Percentiles rank a stretch among this genome's conserved stretches.
phyloP scores from a whole-genome alignment of 257 asterid species.

The Scutellaria minor region DNA sequence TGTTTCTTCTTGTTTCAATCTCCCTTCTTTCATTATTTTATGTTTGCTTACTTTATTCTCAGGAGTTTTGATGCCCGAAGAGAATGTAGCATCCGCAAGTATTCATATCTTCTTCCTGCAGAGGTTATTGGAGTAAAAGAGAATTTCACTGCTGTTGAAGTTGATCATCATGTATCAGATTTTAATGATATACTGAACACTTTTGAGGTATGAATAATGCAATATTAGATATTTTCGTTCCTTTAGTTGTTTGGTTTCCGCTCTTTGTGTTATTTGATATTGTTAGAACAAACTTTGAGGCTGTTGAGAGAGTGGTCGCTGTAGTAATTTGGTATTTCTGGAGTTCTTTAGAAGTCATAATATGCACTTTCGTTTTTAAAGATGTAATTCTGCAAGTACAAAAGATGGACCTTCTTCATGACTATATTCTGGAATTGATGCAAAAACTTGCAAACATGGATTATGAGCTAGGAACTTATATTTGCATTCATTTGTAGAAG shows the following conservation, averaged over 20 bases:
- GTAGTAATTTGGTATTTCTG: background rate
- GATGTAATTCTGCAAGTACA: background rate
- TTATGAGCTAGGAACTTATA: slow-evolving; percentile 5
- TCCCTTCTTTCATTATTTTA: background rate
- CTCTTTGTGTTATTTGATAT: slow-evolving; percentile 22
- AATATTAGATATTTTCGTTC: slow-evolving; percentile 3
- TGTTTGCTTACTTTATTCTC: slow-evolving; percentile 35
- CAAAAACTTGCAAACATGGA: background rate
- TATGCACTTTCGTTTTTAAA: background rate
- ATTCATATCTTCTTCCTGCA: slow-evolving; percentile 89
- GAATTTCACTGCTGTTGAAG: slow-evolving; percentile 58
- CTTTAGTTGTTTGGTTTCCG: slow-evolving; percentile 23
- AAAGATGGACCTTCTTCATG: too few relatives aligned
- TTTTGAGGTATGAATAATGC: slow-evolving; percentile 67
- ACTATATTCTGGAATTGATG: too few relatives aligned
- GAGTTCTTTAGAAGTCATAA: slow-evolving; percentile 1
- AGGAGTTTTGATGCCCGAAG: slow-evolving; percentile 94
- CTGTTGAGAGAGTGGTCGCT: background rate
- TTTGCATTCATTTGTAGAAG: background rate
- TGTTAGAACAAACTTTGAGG: slow-evolving; percentile 1
- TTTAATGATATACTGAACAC: slow-evolving; percentile 68
- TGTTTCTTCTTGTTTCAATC: background rate
- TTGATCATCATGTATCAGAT: slow-evolving; percentile 64
- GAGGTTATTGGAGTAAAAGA: slow-evolving; percentile 79
- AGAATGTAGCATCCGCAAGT: slow-evolving; percentile 83